Base-by-base conservation (phyloP, 2,329 filamentous ascomycete genomes). In the Pseudogymnoascus sp. region DNA sequence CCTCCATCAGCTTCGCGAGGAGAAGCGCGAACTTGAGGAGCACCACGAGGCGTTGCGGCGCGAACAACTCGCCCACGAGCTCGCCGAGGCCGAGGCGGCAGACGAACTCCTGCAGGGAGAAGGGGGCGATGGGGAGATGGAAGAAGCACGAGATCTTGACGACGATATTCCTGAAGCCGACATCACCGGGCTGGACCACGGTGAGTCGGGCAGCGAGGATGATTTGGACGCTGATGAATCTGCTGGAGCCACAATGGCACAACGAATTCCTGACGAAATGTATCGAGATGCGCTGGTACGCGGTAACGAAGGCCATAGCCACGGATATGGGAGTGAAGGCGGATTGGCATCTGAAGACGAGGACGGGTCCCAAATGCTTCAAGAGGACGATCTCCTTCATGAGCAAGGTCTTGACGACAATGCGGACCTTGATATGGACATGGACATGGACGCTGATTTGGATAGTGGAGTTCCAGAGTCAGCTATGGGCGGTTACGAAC, bases 11-110 rank as follows among this genome's bases (percentile, higher is more conserved):
- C 85, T 92, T 77, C 88, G 89, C 43, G 95, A 99, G 76, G 95
- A 99, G 78, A 86, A 88, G 67, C 84, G 89, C 9, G 95, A 99
- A 78, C 84, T 90, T 62, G 88, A 93, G 72, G 95, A 99, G 75
- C 90, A 93, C 64, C 85, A 90, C 65, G 87, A 90, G 71, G 84
- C 89, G 1, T 78, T 91, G 73, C 80, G 88, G 21, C 81, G 89
- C 31, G 89, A 93, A 73, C 83, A 85, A 69, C 76, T 88, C 4
- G 85, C 88, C 63, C 82, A 89, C 70, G 91, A 96, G 71, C 81
- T 96, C 45, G 89, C 88, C 21, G 85, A 90, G 69, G 83, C 85
- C 0, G 76, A 73, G 11, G 75, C 72, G 45, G 74, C 67, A 14
- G 80, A 77, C 14, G 76, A 74, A 5, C 70, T 65, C 70, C 73